Percentiles rank a stretch among this genome's conserved stretches.
phyloP scores from a whole-genome alignment of 768 basidiomycete species.

The Boletus pseudo-olivaceus region DNA sequence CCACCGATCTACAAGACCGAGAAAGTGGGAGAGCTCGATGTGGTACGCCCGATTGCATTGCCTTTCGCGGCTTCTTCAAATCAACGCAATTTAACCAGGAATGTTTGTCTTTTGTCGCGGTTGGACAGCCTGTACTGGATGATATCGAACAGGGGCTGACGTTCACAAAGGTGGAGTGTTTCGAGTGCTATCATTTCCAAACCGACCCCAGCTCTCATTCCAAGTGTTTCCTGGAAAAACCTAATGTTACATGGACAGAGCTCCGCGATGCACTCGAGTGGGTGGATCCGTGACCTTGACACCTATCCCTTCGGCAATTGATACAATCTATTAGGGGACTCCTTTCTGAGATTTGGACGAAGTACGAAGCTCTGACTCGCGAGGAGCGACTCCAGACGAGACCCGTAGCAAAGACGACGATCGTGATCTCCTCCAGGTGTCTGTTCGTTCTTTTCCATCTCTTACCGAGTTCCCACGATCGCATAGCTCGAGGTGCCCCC shows the following conservation, averaged over 20 bases:
- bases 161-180: slow-evolving; percentile 23
- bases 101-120: slow-evolving; percentile 26
- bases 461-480: too few species aligned
- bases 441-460: too few species aligned
- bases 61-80: not conserved
- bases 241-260: slow-evolving; percentile 17
- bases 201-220: not conserved
- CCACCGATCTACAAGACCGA: slow-evolving; percentile 3
- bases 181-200: not conserved
- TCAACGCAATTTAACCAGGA: slow-evolving; percentile 8
- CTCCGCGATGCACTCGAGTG: slow-evolving; percentile 18
- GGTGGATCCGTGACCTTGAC: not conserved
- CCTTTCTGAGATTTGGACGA: slow-evolving; percentile 10
- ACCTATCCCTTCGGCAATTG: not conserved
- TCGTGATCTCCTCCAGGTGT: too few species aligned
- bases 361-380: slow-evolving; percentile 14
- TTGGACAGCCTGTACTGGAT: slow-evolving; percentile 22
- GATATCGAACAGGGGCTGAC: slow-evolving; percentile 16
- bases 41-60: slow-evolving; percentile 7
- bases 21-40: slow-evolving; percentile 15
- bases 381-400: too few species aligned
- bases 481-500: too few species aligned
- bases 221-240: slow-evolving; percentile 21
- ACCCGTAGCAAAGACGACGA: too few species aligned
- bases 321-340: slow-evolving; percentile 4